A percentile compares a stretch with the other conserved stretches of the same genome.
These are phyloP conservation scores for Talaromyces liani DNA, from an alignment of 495 filamentous ascomycete genomes.

Conservation along the genomic window DNA sequence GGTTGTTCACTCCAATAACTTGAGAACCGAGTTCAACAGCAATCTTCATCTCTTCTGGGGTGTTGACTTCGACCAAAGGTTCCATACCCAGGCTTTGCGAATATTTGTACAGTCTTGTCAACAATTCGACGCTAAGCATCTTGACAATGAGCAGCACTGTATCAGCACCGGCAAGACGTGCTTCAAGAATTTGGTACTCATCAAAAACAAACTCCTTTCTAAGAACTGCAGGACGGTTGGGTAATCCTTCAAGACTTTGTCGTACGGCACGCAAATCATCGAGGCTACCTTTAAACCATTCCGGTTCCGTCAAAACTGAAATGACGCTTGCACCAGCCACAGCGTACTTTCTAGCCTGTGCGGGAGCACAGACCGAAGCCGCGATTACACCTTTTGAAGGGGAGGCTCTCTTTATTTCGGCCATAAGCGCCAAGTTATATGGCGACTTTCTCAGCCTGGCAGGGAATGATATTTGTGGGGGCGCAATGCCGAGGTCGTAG, in stretches of 20 bases:
- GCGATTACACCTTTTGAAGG: slow-evolving; percentile 96
- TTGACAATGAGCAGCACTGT: slow-evolving; percentile 96
- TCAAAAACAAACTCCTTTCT: slow-evolving; percentile 98
- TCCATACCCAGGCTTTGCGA: slow-evolving; percentile 93
- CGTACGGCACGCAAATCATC: slow-evolving; percentile 88
- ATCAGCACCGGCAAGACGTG: slow-evolving; percentile 86
- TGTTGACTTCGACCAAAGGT: slow-evolving; percentile 95
- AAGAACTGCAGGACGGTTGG: slow-evolving; percentile 83
- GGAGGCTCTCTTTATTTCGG: slow-evolving; percentile 94
- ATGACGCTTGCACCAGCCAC: slow-evolving; percentile 92
- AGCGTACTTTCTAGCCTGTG: slow-evolving; percentile 87
- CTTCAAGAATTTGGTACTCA: slow-evolving; percentile 96
- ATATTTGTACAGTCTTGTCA: slow-evolving; percentile 77
- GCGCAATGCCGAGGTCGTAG: slow-evolving; percentile 74
- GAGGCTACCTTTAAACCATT: slow-evolving; percentile 98
- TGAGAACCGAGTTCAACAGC: slow-evolving; percentile 83
- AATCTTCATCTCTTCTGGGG: slow-evolving; percentile 80
- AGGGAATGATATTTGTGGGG: slow-evolving; percentile 78
- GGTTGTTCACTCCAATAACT: slow-evolving; percentile 97
- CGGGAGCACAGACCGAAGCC: slow-evolving; percentile 74
- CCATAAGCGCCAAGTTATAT: slow-evolving; percentile 80
- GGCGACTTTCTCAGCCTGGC: slow-evolving; percentile 71
- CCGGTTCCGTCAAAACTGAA: slow-evolving; percentile 92
- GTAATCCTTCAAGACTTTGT: slow-evolving; percentile 79
- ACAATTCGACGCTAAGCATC: slow-evolving; percentile 76